Evolutionary conservation across 2,329 filamentous ascomycete species (phyloP).

Genomic region (Fusarium penzigii): DNA sequence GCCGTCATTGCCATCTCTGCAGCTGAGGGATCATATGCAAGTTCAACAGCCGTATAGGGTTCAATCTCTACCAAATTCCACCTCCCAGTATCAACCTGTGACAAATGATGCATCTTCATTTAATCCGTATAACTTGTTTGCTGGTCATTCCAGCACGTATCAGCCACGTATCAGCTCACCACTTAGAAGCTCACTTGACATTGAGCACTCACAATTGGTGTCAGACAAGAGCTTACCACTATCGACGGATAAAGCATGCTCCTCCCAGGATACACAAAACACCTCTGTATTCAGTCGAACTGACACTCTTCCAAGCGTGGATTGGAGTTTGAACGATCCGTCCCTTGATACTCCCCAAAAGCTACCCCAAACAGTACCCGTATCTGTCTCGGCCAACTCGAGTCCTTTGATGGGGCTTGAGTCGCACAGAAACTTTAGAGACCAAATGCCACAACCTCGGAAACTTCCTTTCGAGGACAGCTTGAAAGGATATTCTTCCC

Average conservation of each 20-base stretch:
- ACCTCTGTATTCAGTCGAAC: too few relatives aligned
- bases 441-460: conserved; percentile 34
- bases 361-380: too few relatives aligned
- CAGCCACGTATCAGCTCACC: conserved; percentile 31
- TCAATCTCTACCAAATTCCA: conserved; percentile 6
- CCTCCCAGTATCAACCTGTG: background rate
- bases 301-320: too few relatives aligned
- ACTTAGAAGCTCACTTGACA: conserved; percentile 22
- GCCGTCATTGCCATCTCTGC: background rate
- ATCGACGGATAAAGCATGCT: too few relatives aligned
- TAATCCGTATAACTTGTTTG: conserved; percentile 28
- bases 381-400: too few relatives aligned
- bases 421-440: conserved; percentile 20
- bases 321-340: too few relatives aligned
- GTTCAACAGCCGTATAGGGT: conserved; percentile 10
- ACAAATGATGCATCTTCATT: conserved; percentile 8
- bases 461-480: conserved; percentile 29
- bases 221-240: too few relatives aligned
- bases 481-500: background rate
- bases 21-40: background rate
- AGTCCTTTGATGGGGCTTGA: too few relatives aligned
- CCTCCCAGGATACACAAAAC: too few relatives aligned
- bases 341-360: too few relatives aligned
- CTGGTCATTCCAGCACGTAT: conserved; percentile 13
- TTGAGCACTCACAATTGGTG: background rate